Conservation (phyloP, 164 flowering plant species). For the Berberis vulgaris region DNA sequence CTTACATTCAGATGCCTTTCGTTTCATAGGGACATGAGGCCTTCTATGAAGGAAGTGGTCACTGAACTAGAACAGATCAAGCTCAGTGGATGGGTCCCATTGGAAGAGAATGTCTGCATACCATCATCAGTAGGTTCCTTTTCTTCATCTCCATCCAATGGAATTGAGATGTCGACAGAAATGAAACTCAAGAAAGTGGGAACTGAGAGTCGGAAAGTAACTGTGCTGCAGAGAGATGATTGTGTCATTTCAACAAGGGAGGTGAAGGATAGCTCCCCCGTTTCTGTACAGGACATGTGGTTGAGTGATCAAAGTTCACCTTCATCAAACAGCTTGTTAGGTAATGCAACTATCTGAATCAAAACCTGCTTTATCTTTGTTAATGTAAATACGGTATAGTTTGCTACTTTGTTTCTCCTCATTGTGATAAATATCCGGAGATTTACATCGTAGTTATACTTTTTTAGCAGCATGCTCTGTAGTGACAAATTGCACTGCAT, state of each 20-base stretch:
- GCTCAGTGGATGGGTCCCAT: constrained; percentile 19
- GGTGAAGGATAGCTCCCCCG: constrained; percentile 50
- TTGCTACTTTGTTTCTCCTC: no score
- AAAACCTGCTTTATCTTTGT: background rate
- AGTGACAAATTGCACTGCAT: no score
- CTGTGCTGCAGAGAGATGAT: constrained; percentile 22
- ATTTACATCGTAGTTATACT: no score
- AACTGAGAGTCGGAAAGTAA: constrained; percentile 9
- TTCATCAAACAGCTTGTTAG: constrained; percentile 71
- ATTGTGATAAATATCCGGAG: no score
- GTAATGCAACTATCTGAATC: constrained; percentile 32
- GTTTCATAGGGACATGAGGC: constrained; percentile 72
- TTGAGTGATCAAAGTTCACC: constrained; percentile 81
- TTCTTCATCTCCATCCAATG: constrained; percentile 25
- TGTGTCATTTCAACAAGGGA: constrained; percentile 22
- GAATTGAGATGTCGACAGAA: constrained; percentile 26
- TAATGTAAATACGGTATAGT: no score
- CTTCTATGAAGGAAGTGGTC: constrained; percentile 76
- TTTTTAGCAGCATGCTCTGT: no score
- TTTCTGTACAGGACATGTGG: constrained; percentile 81
- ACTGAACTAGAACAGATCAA: constrained; percentile 54
- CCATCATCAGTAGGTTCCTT: constrained; percentile 24
- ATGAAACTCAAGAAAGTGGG: constrained; percentile 11
- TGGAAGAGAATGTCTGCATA: constrained; percentile 16
- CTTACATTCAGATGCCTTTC: constrained; percentile 78